These are phyloP conservation scores for Tolypocladium nubicola DNA, from an alignment of 2,329 filamentous ascomycete genomes.

Conservation along the genomic window DNA sequence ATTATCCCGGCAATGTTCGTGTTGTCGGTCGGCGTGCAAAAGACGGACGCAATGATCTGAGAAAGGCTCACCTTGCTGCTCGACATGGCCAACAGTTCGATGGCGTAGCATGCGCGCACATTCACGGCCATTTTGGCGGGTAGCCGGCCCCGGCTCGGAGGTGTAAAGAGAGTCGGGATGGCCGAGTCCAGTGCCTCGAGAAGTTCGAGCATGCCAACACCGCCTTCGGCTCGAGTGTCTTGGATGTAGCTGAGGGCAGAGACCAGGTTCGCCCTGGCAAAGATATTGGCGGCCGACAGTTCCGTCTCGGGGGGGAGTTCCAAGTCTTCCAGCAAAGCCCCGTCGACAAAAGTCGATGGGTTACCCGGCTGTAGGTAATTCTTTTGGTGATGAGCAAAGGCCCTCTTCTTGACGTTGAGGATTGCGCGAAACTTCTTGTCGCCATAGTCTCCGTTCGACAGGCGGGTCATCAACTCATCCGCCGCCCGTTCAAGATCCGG, in stretches of 20 bases:
- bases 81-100: constrained; percentile 14
- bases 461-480: constrained; percentile 2
- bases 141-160: constrained; percentile 6
- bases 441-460: neutral
- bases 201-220: constrained; percentile 12
- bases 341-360: constrained; percentile 17
- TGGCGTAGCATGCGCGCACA: constrained; percentile 24
- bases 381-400: neutral
- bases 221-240: constrained; percentile 2
- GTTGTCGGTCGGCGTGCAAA: constrained; percentile 12
- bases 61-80: constrained; percentile 5
- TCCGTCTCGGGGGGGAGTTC: neutral
- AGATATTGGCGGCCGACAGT: constrained; percentile 3
- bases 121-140: constrained; percentile 18
- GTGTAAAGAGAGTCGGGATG: constrained; percentile 19
- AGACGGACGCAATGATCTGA: constrained; percentile 15
- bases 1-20: constrained; percentile 6
- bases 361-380: neutral
- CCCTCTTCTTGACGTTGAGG: neutral
- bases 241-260: constrained; percentile 19
- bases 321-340: constrained; percentile 5
- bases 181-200: constrained; percentile 19
- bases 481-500: constrained; percentile 1
- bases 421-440: neutral
- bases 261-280: constrained; percentile 24